Base-by-base conservation (phyloP, 169 alveolate species). In the Cryptosporidium ryanae region DNA sequence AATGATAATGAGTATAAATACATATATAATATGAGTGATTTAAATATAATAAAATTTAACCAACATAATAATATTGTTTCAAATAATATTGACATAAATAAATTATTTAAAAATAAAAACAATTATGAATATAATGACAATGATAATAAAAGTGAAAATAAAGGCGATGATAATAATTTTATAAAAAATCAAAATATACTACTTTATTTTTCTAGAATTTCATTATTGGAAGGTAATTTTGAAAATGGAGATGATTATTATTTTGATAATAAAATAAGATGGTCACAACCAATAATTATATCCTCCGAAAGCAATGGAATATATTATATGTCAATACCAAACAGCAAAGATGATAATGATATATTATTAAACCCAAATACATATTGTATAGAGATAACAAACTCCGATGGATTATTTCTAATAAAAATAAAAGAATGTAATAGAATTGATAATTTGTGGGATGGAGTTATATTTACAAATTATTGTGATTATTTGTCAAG, bases 271-370 rank as follows among this genome's bases (percentile, higher is more conserved):
- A 38, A 29, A 25, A 32, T 48, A 34, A 57, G 63, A 18, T 76
- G 87, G 87, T 76, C 87, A 10, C 87, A 57, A n/a, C 87, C 87
- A 34, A 61, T 76, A 38, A 2, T 59, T 5, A 76, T 76, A 32
- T 76, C 87, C 5, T 59, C 76, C 10, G 87, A 76, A 61, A 43
- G 76, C 44, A 61, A 55, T 21, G 87, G 87, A 38, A 76, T 76
- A 31, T 76, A 44, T 61, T 76, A 76, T 15, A 54, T 76, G 29
- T 55, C 57, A 17, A 59, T 76, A n/a, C 87, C 87, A 4, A 32
- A 61, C 13, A 46, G 38, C 23, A 8, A 12, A 2, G 44, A 25
- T 17, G 25, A 61, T 34, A 38, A 27, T n/a, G 71, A 65, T 21
- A 29, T 68, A 2, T 18, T 76, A 44, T 31, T 55, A 13, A 76